A percentile compares a stretch with the other conserved stretches of the same genome.
These are phyloP conservation scores for Pseudomicrostroma phylloplanum DNA, from an alignment of 1,284 basidiomycete species.

Conservation along the genomic window DNA sequence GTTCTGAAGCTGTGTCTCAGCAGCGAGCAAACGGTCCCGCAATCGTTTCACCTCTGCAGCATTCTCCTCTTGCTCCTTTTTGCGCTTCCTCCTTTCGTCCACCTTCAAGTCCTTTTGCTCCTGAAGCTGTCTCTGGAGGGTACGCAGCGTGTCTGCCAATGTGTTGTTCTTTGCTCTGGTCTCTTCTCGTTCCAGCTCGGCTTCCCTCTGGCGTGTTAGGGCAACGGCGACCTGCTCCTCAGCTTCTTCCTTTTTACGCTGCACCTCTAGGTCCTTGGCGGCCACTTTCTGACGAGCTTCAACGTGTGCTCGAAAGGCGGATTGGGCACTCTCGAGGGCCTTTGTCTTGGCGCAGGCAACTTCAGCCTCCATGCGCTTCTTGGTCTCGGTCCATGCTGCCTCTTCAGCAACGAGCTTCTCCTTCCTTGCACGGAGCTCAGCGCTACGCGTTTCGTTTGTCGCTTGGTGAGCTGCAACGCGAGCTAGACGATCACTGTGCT, in stretches of 20 bases:
- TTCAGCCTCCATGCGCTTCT: too few species aligned
- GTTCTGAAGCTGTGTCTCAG: too few species aligned
- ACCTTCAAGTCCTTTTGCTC: not conserved
- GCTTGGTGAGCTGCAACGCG: too few species aligned
- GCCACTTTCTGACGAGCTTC: not conserved
- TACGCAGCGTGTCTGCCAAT: not conserved
- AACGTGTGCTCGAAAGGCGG: not conserved
- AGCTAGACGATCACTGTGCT: too few species aligned
- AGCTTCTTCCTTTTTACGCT: not conserved
- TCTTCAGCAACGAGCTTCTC: too few species aligned
- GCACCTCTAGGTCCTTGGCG: not conserved
- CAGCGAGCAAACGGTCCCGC: too few species aligned
- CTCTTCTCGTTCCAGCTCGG: not conserved
- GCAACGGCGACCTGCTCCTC: not conserved
- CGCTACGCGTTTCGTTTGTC: too few species aligned
- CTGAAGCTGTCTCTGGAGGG: not conserved
- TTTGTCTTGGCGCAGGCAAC: not conserved
- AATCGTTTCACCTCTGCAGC: too few species aligned
- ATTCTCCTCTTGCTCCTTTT: too few species aligned
- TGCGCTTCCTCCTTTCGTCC: not conserved
- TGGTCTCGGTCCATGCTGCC: too few species aligned
- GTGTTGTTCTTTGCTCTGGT: not conserved
- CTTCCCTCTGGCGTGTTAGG: not conserved
- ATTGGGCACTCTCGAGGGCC: not conserved
- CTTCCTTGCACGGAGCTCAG: too few species aligned